Base-by-base conservation (phyloP, 768 basidiomycete genomes). In the Trichaptum fuscoviolaceum region DNA sequence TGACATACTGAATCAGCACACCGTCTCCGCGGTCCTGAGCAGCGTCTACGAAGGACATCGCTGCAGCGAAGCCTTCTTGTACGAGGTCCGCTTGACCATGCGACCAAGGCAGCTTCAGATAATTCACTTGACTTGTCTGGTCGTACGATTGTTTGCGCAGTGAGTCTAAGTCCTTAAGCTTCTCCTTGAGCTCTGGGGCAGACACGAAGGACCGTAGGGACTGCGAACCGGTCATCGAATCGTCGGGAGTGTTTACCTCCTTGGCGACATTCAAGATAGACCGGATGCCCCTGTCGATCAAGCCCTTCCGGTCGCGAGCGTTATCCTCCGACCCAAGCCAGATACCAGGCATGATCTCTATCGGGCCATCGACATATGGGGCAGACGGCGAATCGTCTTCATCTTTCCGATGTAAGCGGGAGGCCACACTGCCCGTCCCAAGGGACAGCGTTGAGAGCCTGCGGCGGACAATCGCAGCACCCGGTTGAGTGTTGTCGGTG, bases 301-400 rank as follows among this genome's bases (percentile, higher is more conserved):
- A 86, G 27, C 82, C 81, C 57, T 79, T 80, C 88, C 91, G 92
- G 76, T 96, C 91, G 66, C 88, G 85, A 58, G 91, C 93, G 71
- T 96, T 95, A 77, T 95, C 93, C 76, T 96, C 93, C 65, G 92
- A 92, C 69, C 95, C 95, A 10, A 96, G 86, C 89, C 90, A 96
- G 66, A 96, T 81, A 63, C 89, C 87, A 2, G 94, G 94, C 60
- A 96, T 82, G 72, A 97, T 81, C 76, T 96, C 89, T 17, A 90
- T 77, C 59, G 95, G 95, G 18, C 95, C 95, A 71, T 90, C 83
- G 4, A 82, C 73, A 74, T 97, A 97, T 7, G 95, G 91, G 1
- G 84, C 78, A 26, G 86, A 78, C 9, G 85, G 84, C 0, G 85
- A 84, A 71, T 89, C 90, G 67, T 79, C 80, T 30, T 79, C 78